phyloP scores from a whole-genome alignment of 2,329 filamentous ascomycete species.

The Colletotrichum chlorophyti region DNA sequence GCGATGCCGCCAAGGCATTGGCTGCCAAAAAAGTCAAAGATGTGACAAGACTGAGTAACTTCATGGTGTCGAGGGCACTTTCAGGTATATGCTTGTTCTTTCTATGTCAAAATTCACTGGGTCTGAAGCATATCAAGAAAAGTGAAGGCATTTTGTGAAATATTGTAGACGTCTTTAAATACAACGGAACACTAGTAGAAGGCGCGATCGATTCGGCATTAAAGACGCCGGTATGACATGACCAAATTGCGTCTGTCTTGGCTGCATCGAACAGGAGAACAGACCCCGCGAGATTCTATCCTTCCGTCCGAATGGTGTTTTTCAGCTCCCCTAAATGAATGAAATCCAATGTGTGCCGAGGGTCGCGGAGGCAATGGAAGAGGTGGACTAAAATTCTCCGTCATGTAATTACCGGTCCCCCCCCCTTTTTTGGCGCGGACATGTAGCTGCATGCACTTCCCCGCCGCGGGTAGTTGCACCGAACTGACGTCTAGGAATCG shows the following conservation, averaged over 20 bases:
- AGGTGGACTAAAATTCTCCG: constrained; percentile 24
- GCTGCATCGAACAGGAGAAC: constrained; percentile 1
- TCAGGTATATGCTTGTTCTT: background rate
- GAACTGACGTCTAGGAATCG: background rate
- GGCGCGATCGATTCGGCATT: no score
- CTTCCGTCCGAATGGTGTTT: no score
- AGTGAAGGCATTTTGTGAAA: no score
- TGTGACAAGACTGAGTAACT: constrained; percentile 1
- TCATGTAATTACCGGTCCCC: no score
- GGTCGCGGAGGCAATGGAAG: constrained; percentile 4
- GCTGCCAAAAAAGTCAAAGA: background rate
- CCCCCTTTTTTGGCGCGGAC: no score
- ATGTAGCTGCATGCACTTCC: background rate
- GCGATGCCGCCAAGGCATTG: constrained; percentile 36
- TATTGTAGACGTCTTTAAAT: no score
- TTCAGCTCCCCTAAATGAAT: no score
- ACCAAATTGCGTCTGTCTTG: background rate
- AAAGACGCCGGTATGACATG: no score
- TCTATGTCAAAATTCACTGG: background rate
- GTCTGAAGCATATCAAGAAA: no score
- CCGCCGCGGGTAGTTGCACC: background rate
- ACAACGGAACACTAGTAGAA: no score
- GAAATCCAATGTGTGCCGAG: background rate
- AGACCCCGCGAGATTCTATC: no score
- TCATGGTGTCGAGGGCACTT: background rate